Evolutionary conservation across 2,329 filamentous ascomycete species (phyloP).

Genomic region (Beauveria sp.): DNA sequence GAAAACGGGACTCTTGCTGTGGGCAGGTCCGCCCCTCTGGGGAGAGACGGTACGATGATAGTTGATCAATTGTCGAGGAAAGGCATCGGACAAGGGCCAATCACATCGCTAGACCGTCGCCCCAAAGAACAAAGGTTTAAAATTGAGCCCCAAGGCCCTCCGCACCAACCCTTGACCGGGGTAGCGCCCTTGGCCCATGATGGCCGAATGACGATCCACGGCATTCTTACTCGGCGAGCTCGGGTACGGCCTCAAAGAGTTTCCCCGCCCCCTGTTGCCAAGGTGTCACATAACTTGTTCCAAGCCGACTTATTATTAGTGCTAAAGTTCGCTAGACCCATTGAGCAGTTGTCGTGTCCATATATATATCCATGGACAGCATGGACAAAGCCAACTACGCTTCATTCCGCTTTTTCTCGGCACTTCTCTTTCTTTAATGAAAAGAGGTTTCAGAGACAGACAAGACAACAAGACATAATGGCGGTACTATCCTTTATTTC

Average conservation of each 20-base stretch:
- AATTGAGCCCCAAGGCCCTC: not conserved
- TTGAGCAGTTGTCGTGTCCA: not conserved
- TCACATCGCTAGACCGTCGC: not conserved
- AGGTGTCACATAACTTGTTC: not conserved
- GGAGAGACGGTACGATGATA: not conserved
- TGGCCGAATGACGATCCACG: not conserved
- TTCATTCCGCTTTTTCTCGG: not conserved
- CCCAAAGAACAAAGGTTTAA: not conserved
- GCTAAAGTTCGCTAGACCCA: not conserved
- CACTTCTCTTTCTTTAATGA: not conserved
- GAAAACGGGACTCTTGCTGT: not conserved
- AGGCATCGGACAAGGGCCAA: not conserved
- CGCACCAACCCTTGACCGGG: not conserved
- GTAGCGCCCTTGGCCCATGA: not conserved
- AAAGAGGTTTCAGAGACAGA: not conserved
- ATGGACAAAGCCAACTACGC: not conserved
- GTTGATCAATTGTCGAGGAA: not conserved
- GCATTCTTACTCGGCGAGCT: not conserved
- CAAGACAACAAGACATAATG: not conserved
- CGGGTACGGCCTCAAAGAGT: not conserved
- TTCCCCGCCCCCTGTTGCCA: constrained; percentile 3
- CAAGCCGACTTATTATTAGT: not conserved
- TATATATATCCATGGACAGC: not conserved
- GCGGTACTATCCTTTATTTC: constrained; percentile 4
- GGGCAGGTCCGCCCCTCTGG: not conserved